A percentile compares a stretch with the other conserved stretches of the same genome.
Conservation (phyloP, 1,284 basidiomycete genomes). For the Papiliotrema flavescens region DNA sequence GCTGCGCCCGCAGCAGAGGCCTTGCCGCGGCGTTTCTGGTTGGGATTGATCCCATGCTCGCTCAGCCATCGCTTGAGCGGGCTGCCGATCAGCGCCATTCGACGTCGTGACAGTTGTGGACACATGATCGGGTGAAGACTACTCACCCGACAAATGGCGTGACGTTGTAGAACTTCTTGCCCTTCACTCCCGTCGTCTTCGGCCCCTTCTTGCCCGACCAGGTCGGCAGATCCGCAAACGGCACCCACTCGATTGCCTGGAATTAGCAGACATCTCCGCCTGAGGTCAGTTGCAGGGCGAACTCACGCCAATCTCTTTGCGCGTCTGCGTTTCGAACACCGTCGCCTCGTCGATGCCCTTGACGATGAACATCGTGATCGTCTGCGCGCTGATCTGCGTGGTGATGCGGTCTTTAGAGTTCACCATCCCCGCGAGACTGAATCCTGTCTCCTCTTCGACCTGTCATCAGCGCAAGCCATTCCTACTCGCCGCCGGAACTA, state of each 20-base stretch:
- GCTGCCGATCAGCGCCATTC: constrained; percentile 8
- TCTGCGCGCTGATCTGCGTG: constrained; percentile 79
- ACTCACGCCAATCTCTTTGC: constrained; percentile 97
- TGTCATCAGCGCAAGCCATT: constrained; percentile 38
- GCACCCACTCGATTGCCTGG: constrained; percentile 97
- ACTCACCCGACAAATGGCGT: constrained; percentile 88
- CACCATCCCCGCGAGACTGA: constrained; percentile 71
- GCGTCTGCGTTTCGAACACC: constrained; percentile 85
- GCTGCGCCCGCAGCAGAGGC: too few species aligned
- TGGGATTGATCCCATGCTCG: constrained; percentile 28
- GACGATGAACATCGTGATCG: constrained; percentile 90
- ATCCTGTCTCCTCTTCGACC: constrained; percentile 94
- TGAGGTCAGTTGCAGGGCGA: not conserved
- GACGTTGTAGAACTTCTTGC: constrained; percentile 87
- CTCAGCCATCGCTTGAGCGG: constrained; percentile 40
- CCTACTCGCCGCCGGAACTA: constrained; percentile 16
- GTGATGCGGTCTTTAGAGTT: constrained; percentile 72
- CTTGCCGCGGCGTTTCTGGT: not conserved
- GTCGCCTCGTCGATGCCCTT: constrained; percentile 85
- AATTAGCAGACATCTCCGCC: not conserved
- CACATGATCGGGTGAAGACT: too few species aligned
- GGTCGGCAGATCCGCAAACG: constrained; percentile 80
- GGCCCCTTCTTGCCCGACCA: constrained; percentile 74
- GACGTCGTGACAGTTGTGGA: not conserved
- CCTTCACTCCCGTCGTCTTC: constrained; percentile 48